These are phyloP conservation scores for Austroboletus niveus DNA, from an alignment of 1,284 basidiomycete genomes.

Conservation along the genomic window DNA sequence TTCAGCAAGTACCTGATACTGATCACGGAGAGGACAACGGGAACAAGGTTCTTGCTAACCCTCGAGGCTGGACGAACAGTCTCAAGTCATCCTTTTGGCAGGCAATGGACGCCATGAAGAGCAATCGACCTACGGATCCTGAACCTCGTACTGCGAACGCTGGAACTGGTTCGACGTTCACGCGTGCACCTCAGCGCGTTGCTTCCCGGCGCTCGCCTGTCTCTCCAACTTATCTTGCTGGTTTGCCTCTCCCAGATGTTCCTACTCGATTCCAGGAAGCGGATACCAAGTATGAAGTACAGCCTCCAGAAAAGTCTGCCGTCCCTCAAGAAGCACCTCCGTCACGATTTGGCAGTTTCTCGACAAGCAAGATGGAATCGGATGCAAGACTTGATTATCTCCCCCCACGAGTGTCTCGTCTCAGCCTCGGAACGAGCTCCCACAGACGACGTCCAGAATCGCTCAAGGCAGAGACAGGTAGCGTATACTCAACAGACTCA, in stretches of 20 bases:
- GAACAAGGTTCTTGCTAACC: neutral
- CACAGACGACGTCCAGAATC: conserved; percentile 3
- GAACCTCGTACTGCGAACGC: neutral
- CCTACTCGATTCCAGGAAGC: neutral
- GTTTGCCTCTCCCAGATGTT: neutral
- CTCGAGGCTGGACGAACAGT: conserved; percentile 32
- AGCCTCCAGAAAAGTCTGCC: neutral
- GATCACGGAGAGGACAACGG: neutral
- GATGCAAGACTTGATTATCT: neutral
- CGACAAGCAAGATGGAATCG: neutral
- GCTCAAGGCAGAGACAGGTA: conserved; percentile 17
- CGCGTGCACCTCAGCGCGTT: conserved; percentile 22
- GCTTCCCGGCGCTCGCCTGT: conserved; percentile 13
- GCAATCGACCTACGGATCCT: conserved; percentile 12
- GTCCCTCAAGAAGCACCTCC: neutral
- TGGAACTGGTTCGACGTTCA: conserved; percentile 19
- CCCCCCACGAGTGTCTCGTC: conserved; percentile 5
- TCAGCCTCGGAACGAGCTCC: conserved; percentile 4
- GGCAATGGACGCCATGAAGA: conserved; percentile 35
- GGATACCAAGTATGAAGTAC: neutral
- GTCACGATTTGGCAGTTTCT: neutral
- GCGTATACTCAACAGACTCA: conserved; percentile 29
- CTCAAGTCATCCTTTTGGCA: conserved; percentile 37
- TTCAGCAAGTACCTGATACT: neutral
- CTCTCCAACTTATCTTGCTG: neutral